Evolutionary conservation across 2,329 filamentous ascomycete genomes (phyloP).

Genomic region (Fusarium napiforme): DNA sequence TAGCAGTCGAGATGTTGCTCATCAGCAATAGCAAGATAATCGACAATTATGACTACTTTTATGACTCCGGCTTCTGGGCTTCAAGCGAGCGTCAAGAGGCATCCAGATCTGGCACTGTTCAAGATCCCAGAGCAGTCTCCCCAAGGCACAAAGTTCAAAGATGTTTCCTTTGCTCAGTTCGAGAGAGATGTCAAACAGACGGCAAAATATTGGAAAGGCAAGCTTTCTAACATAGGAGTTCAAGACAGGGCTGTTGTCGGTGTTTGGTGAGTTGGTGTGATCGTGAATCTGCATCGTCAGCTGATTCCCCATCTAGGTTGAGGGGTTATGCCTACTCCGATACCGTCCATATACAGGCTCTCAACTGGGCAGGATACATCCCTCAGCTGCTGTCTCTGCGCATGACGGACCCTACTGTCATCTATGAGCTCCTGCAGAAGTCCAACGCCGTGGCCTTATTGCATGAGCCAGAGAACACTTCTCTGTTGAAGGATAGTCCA

Average conservation of each 20-base stretch:
- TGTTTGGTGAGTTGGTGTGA: slow-evolving; percentile 17
- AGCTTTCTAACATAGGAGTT: background rate
- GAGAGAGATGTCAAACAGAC: slow-evolving; percentile 15
- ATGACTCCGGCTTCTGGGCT: slow-evolving; percentile 8
- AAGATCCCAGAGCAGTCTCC: slow-evolving; percentile 6
- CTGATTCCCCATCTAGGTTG: slow-evolving; percentile 10
- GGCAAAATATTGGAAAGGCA: slow-evolving; percentile 22
- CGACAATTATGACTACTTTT: background rate
- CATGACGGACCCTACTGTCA: slow-evolving; percentile 28
- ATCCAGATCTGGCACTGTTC: slow-evolving; percentile 18
- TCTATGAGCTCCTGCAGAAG: slow-evolving; percentile 25
- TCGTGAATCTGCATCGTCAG: accelerated
- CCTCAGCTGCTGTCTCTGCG: slow-evolving; percentile 34
- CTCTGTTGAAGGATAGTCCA: background rate
- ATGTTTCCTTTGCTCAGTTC: slow-evolving; percentile 21
- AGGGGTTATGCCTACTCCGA: slow-evolving; percentile 29
- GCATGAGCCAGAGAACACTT: slow-evolving; percentile 3
- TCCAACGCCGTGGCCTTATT: slow-evolving; percentile 24
- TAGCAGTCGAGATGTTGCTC: no score
- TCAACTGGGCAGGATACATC: slow-evolving; percentile 35
- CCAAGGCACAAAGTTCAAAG: slow-evolving; percentile 2
- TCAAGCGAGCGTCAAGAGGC: background rate
- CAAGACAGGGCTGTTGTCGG: slow-evolving; percentile 29
- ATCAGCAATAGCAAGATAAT: background rate
- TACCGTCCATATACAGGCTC: slow-evolving; percentile 27